Percentiles rank a stretch among this genome's conserved stretches.
These are phyloP conservation scores for Bruguiera hainesii DNA, from an alignment of 441 rosid species.

Conservation along the genomic window DNA sequence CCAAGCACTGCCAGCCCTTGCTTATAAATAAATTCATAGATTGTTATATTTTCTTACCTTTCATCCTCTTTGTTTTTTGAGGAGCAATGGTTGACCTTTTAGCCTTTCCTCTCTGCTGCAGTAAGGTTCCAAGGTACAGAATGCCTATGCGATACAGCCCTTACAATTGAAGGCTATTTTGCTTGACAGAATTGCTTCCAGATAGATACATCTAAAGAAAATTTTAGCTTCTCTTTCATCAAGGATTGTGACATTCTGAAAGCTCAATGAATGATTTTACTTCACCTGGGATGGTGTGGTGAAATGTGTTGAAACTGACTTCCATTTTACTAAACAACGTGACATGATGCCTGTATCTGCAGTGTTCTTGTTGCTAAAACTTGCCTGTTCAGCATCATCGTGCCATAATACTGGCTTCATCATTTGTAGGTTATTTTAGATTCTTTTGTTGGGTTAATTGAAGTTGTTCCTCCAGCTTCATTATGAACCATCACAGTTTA, in stretches of 20 bases:
- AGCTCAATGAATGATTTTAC: not conserved
- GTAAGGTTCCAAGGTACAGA: conserved; percentile 57
- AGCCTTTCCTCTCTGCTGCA: conserved; percentile 24
- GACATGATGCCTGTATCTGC: too few relatives aligned
- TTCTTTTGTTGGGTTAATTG: too few relatives aligned
- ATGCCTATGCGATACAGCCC: conserved; percentile 65
- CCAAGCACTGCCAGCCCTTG: not conserved
- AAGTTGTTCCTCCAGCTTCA: too few relatives aligned
- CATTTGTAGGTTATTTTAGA: too few relatives aligned
- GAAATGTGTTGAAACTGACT: conserved; percentile 2
- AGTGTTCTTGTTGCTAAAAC: not conserved
- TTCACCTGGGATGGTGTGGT: conserved; percentile 1
- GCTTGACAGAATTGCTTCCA: not conserved
- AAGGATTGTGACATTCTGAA: conserved; percentile 2
- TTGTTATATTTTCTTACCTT: not conserved
- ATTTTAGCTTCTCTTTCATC: not conserved
- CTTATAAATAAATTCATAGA: not conserved
- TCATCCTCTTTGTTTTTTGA: not conserved
- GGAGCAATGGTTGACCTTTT: not conserved
- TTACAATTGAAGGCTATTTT: conserved; percentile 32
- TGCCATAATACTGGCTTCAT: not conserved
- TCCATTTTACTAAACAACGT: too few relatives aligned
- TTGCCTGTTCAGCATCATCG: not conserved
- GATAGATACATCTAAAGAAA: conserved; percentile 3
- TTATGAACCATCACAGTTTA: too few relatives aligned